These are phyloP conservation scores for Cephaloascus fragrans DNA, from an alignment of 805 yeast genomes.

Conservation along the genomic window DNA sequence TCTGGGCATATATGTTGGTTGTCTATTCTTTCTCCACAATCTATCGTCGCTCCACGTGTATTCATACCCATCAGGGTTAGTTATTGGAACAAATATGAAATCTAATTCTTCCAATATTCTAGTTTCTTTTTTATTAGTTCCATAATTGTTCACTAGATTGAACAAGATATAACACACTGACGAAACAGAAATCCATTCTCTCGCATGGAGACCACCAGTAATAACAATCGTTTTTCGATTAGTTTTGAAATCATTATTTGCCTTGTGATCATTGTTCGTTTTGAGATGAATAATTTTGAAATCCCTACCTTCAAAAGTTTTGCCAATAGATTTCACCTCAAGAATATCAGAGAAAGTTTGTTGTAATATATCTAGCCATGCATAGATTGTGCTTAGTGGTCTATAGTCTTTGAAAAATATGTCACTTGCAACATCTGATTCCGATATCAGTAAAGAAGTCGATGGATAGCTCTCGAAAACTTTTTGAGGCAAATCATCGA, in stretches of 20 bases:
- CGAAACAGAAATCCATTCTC: constrained; percentile 82
- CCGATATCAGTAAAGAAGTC: constrained; percentile 1
- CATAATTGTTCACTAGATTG: constrained; percentile 37
- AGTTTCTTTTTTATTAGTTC: constrained; percentile 27
- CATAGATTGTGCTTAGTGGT: constrained; percentile 54
- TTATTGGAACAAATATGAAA: constrained; percentile 70
- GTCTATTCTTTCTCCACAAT: constrained; percentile 85
- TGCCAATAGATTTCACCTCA: constrained; percentile 59
- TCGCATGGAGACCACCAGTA: constrained; percentile 80
- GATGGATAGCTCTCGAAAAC: constrained; percentile 47
- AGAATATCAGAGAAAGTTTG: constrained; percentile 57
- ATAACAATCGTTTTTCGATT: constrained; percentile 56
- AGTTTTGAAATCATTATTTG: constrained; percentile 8
- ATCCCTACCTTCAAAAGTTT: constrained; percentile 65
- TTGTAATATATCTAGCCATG: constrained; percentile 58
- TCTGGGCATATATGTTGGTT: constrained; percentile 51
- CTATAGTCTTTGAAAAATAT: constrained; percentile 65
- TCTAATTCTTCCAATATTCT: constrained; percentile 49
- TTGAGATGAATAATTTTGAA: constrained; percentile 59
- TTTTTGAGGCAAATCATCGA: constrained; percentile 48
- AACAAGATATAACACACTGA: constrained; percentile 51
- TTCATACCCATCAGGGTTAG: constrained; percentile 87
- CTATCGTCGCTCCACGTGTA: constrained; percentile 76
- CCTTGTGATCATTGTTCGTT: constrained; percentile 27
- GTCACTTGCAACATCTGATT: constrained; percentile 22